Percentiles rank a stretch among this genome's conserved stretches.
Conservation (phyloP, 192 early-diverging fungal genomes). For the Coemansia sp. region DNA sequence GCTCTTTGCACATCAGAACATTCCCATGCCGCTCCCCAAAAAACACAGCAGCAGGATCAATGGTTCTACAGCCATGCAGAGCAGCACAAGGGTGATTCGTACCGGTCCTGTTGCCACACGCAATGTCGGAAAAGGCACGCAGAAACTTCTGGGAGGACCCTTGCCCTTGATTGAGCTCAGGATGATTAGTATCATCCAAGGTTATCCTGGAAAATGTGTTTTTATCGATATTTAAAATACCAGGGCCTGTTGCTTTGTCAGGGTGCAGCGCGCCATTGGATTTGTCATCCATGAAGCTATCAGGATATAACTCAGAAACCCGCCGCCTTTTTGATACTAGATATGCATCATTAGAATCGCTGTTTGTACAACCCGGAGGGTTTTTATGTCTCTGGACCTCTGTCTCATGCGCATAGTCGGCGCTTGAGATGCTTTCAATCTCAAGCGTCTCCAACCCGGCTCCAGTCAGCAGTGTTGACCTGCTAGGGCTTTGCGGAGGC, state of each 20-base stretch:
- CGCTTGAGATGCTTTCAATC: constrained; percentile 1
- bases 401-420: not conserved
- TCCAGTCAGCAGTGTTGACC: not conserved
- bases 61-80: not conserved
- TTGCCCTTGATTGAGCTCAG: not conserved
- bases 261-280: not conserved
- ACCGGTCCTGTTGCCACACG: not conserved
- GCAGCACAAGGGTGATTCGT: not conserved
- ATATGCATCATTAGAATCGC: not conserved
- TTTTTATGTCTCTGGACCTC: not conserved
- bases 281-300: not conserved
- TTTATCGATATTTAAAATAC: not conserved
- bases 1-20: not conserved
- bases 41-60: not conserved
- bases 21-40: not conserved
- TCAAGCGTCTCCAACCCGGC: not conserved
- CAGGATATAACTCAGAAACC: not conserved
- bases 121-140: not conserved
- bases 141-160: not conserved
- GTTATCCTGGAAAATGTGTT: not conserved
- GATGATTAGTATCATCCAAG: not conserved
- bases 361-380: not conserved
- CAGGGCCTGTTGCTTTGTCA: not conserved
- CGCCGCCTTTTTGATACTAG: not conserved
- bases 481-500: not conserved